These are phyloP conservation scores for Trichoderma guizhouense DNA, from an alignment of 2,329 filamentous ascomycete species.

Conservation along the genomic window DNA sequence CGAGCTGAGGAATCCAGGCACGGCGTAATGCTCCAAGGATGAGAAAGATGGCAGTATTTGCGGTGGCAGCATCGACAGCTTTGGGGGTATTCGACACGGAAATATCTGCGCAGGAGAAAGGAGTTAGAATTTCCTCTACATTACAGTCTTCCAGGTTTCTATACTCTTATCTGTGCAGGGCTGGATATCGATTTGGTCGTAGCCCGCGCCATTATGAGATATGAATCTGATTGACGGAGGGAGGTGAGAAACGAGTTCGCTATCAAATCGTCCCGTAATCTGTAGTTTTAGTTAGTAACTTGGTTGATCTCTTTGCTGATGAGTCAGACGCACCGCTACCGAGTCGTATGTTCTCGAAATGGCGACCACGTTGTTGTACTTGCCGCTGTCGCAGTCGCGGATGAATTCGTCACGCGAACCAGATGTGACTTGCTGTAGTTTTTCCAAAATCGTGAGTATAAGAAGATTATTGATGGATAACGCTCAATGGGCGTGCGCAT, in stretches of 20 bases:
- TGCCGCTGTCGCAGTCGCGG: background rate
- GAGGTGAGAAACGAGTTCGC: background rate
- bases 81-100: background rate
- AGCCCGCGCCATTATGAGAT: background rate
- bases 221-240: background rate
- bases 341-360: constrained; percentile 1
- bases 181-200: background rate
- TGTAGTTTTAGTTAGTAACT: background rate
- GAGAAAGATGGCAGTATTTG: background rate
- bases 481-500: background rate
- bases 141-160: background rate
- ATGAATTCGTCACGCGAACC: background rate
- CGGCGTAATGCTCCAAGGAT: background rate
- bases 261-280: background rate
- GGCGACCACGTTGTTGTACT: background rate
- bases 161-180: background rate
- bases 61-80: background rate
- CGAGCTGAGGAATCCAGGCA: background rate
- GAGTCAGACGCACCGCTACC: background rate
- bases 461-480: background rate
- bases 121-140: background rate
- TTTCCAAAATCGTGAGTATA: background rate
- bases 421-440: background rate
- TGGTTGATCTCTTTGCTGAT: background rate
- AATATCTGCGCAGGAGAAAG: background rate